A percentile compares a stretch with the other conserved stretches of the same genome.
These are phyloP conservation scores for Begonia peltatifolia DNA, from an alignment of 306 rosid species.

Conservation along the genomic window DNA sequence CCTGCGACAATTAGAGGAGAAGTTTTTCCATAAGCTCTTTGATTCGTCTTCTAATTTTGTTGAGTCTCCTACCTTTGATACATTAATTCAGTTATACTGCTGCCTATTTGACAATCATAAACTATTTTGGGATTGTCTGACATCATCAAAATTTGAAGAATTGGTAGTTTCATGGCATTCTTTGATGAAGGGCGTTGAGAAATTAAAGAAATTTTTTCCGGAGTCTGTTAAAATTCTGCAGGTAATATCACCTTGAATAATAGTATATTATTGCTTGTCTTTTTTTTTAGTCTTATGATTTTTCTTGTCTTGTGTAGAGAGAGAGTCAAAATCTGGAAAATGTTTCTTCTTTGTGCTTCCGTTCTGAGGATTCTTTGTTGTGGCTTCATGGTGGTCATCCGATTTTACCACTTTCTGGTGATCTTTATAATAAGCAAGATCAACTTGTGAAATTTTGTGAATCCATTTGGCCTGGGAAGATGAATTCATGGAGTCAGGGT, in stretches of 20 bases:
- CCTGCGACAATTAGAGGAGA: slow-evolving; percentile 50
- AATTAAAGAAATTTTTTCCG: slow-evolving; percentile 34
- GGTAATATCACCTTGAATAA: slow-evolving; percentile 35
- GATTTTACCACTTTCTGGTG: slow-evolving; percentile 38
- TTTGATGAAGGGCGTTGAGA: slow-evolving; percentile 42
- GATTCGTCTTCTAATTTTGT: slow-evolving; percentile 30
- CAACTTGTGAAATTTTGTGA: slow-evolving; percentile 43
- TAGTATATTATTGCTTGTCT: slow-evolving; percentile 1
- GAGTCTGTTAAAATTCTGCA: slow-evolving; percentile 32
- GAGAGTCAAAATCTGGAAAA: slow-evolving; percentile 30
- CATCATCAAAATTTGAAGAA: slow-evolving; percentile 32
- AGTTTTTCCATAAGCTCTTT: slow-evolving; percentile 38
- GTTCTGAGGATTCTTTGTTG: slow-evolving; percentile 50
- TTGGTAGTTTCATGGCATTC: slow-evolving; percentile 46
- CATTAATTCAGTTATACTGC: slow-evolving; percentile 28
- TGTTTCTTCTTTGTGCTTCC: slow-evolving; percentile 16
- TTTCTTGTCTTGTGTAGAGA: slow-evolving; percentile 20
- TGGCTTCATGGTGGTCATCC: slow-evolving; percentile 97
- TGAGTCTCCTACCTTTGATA: slow-evolving; percentile 40
- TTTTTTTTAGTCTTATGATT: slow-evolving; percentile 3
- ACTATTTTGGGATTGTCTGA: slow-evolving; percentile 37
- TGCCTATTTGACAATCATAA: slow-evolving; percentile 52
- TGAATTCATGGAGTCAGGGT: slow-evolving; percentile 31
- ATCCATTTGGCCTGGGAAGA: slow-evolving; percentile 44
- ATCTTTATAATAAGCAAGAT: slow-evolving; percentile 37